phyloP scores from a whole-genome alignment of 1,284 basidiomycete species.

The Rhodotorula sp. region DNA sequence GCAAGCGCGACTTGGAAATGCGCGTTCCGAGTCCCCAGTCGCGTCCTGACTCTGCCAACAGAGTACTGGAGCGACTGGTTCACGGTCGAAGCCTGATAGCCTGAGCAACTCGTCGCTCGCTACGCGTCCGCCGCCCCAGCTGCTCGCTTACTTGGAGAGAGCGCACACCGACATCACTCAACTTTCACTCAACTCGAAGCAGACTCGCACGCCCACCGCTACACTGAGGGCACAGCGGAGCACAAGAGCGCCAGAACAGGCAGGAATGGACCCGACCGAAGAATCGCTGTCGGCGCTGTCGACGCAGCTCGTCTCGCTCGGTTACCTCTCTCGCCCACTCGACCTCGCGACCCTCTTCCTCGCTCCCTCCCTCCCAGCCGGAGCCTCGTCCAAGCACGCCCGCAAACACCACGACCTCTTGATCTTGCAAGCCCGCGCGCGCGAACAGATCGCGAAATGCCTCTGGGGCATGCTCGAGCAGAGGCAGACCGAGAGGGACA shows the following conservation, averaged over 20 bases:
- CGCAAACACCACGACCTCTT: slow-evolving; percentile 22
- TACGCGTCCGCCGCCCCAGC: too few species aligned
- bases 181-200: slow-evolving; percentile 1
- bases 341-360: slow-evolving; percentile 25
- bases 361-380: slow-evolving; percentile 2
- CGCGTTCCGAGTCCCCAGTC: too few species aligned
- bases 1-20: too few species aligned
- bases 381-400: slow-evolving; percentile 11
- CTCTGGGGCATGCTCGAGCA: slow-evolving; percentile 34
- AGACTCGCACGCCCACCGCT: not conserved
- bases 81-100: too few species aligned
- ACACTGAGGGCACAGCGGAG: not conserved
- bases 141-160: too few species aligned
- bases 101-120: too few species aligned
- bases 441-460: slow-evolving; percentile 29
- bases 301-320: slow-evolving; percentile 26
- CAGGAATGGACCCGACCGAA: not conserved
- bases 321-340: slow-evolving; percentile 28
- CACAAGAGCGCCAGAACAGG: not conserved
- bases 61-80: too few species aligned
- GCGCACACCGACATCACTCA: not conserved
- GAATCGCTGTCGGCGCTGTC: slow-evolving; percentile 29
- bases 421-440: slow-evolving; percentile 20
- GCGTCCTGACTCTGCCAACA: too few species aligned
- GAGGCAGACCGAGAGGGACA: slow-evolving; percentile 7